Base-by-base conservation (phyloP, 2,329 filamentous ascomycete species). In the Alternaria incomplexa region DNA sequence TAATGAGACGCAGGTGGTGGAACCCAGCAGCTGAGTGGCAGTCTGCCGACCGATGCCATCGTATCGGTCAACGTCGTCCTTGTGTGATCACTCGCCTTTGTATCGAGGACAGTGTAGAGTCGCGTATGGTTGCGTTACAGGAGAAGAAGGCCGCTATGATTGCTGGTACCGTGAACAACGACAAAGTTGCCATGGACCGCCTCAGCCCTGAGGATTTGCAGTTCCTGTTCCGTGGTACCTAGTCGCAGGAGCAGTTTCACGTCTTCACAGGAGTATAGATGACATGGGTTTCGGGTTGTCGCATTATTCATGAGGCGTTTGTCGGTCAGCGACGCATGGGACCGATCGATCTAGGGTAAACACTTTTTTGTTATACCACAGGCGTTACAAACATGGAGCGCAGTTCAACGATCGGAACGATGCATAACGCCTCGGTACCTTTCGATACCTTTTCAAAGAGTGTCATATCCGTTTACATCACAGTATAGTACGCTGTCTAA, bases 21-120 rank as follows among this genome's bases (percentile, higher is more conserved):
- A 98, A 98, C 72, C 96, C 96, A n/a, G 94, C 94, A n/a, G 95
- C 95, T 0, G 96, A 99, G 82, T 99, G 96, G 96, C 96, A 99
- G 81, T 96, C 92, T 65, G 96, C 96, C 3, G 96, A 99, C 67
- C 83, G 84, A 52, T 85, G 83, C 70, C 96, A 98, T 81, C 93
- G 96, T 59, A 99, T 98, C 71, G 96, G 96, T 30, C 96, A 99
- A 83, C 92, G 90, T 50, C 91, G 96, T 8, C 95, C 95, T 26
- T 98, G 96, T 78, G 93, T 93, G 36, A 97, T 99, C 72, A 98
- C 94, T 1, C 90, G 96, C 26, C 88, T 99, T 11, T 96, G 93
- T 77, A 97, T 99, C 65, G 95, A 99, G 78, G 96, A 99, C 78
- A 97, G 93, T 1, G 95, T 99, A 26, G 96, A 99, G 83, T 96